Evolutionary conservation across 139 green algal genomes (phyloP).

Genomic region (Micractinium conductrix): DNA sequence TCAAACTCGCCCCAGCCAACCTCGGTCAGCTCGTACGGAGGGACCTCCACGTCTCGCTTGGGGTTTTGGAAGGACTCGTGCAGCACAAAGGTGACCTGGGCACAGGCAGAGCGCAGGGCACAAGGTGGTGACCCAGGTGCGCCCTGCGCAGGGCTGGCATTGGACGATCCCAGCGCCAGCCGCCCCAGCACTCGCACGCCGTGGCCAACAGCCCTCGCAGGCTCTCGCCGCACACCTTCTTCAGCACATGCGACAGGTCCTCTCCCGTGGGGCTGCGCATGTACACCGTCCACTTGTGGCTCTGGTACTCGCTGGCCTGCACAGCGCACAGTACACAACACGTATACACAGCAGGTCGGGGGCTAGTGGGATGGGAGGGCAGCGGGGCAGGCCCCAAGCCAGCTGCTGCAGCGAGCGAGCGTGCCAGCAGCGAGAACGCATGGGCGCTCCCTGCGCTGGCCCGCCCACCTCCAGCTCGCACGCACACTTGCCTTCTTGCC

Average conservation of each 20-base stretch:
- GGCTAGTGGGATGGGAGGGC: no score
- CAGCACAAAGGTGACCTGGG: conserved; percentile 90
- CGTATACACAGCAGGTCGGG: no score
- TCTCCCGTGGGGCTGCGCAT: conserved; percentile 74
- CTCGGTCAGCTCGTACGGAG: conserved; percentile 79
- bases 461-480: not conserved
- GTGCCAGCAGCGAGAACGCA: not conserved
- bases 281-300: conserved; percentile 96
- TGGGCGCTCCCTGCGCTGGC: not conserved
- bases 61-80: conserved; percentile 90
- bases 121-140: no score
- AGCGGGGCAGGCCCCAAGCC: not conserved
- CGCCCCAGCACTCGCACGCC: no score
- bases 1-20: conserved; percentile 98
- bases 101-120: not conserved
- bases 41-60: conserved; percentile 50
- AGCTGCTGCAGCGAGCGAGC: not conserved
- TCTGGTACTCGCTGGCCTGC: conserved; percentile 72
- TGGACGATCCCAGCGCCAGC: no score
- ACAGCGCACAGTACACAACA: no score
- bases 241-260: conserved; percentile 84
- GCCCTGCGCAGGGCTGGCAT: no score
- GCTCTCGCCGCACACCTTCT: conserved; percentile 65
- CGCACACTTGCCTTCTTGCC: conserved; percentile 86
- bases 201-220: no score